These are phyloP conservation scores for Blastobotrys persicus DNA, from an alignment of 1,139 yeast genomes.

Conservation along the genomic window DNA sequence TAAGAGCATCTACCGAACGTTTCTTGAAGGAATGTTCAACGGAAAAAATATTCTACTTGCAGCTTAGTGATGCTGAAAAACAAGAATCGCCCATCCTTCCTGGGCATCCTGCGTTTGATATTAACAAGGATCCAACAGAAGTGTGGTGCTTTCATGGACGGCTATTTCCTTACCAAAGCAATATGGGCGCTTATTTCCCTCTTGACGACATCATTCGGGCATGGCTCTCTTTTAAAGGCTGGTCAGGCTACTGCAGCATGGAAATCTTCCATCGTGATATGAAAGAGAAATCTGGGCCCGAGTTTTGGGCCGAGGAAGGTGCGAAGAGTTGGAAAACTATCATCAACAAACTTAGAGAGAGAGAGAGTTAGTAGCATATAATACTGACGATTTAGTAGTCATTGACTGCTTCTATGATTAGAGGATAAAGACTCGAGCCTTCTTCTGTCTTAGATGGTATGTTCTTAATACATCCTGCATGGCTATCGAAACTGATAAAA, in stretches of 20 bases:
- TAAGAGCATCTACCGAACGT: background rate
- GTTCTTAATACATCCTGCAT: no score
- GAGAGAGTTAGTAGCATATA: no score
- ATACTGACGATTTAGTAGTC: no score
- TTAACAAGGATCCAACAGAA: background rate
- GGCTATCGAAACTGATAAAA: no score
- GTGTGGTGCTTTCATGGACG: background rate
- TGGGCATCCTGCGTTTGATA: background rate
- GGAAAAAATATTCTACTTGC: background rate
- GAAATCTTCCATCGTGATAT: background rate
- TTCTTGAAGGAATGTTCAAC: background rate
- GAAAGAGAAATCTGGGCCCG: background rate
- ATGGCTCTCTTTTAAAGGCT: background rate
- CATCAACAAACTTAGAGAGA: background rate
- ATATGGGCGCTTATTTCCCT: background rate
- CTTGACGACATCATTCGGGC: background rate
- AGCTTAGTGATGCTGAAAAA: background rate
- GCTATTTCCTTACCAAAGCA: background rate
- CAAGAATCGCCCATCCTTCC: background rate
- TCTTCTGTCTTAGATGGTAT: no score
- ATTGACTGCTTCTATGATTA: no score
- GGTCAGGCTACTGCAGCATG: background rate
- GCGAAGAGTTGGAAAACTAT: background rate
- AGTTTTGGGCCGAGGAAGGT: background rate
- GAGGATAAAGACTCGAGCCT: no score